phyloP scores from a whole-genome alignment of 2,329 filamentous ascomycete genomes.

The Akanthomyces uredinophilus region DNA sequence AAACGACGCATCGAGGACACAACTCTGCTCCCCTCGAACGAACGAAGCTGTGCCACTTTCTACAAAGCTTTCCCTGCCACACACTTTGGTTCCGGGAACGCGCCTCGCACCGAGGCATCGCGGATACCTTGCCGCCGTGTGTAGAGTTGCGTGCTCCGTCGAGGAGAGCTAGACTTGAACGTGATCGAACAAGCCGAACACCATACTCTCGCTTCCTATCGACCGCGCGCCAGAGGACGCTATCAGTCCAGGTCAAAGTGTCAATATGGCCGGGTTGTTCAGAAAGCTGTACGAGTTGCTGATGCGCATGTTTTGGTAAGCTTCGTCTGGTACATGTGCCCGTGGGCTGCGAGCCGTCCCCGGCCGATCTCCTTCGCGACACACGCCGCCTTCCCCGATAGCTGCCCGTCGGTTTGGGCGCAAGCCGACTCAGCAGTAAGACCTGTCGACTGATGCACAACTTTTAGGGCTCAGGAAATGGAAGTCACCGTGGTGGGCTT shows the following conservation, averaged over 20 bases:
- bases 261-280: conserved; percentile 81
- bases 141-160: background rate
- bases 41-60: background rate
- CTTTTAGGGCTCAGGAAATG: conserved; percentile 90
- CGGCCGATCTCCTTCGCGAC: background rate
- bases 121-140: background rate
- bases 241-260: conserved; percentile 2
- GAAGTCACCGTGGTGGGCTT: conserved; percentile 98
- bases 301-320: conserved; percentile 92
- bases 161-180: background rate
- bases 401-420: background rate
- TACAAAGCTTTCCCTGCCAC: background rate
- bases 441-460: conserved; percentile 1
- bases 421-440: background rate
- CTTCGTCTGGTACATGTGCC: conserved; percentile 20
- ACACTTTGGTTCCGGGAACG: background rate
- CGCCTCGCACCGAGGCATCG: background rate
- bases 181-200: background rate
- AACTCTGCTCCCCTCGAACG: background rate
- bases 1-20: conserved; percentile 8
- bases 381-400: background rate
- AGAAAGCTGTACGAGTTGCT: conserved; percentile 97
- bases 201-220: background rate
- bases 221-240: background rate
- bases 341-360: background rate